Percentiles rank a stretch among this genome's conserved stretches.
Evolutionary conservation across 257 asterid species (phyloP).

Genomic region (Nicotiana sylvestris): DNA sequence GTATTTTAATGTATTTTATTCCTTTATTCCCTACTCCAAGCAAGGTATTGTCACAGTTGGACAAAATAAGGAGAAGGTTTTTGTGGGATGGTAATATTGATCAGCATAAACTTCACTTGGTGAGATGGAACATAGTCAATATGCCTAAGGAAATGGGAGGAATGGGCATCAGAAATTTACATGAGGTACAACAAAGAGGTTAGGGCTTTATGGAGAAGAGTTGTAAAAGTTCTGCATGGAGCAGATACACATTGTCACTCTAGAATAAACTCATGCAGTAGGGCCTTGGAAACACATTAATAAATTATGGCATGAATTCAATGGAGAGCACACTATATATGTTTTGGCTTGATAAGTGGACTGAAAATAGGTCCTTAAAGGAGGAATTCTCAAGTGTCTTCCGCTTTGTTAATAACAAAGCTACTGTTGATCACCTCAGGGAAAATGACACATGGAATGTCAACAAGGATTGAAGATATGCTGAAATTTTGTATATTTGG

Average conservation of each 20-base stretch:
- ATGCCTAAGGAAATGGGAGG: background rate
- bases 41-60: background rate
- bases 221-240: no score
- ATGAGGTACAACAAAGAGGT: background rate
- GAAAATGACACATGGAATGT: background rate
- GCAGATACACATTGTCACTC: no score
- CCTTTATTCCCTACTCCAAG: background rate
- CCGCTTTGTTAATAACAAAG: background rate
- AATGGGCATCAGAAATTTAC: background rate
- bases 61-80: background rate
- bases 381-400: background rate
- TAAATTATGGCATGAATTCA: background rate
- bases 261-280: background rate
- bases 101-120: background rate
- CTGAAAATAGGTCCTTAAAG: background rate
- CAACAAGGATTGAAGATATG: background rate
- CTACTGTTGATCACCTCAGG: background rate
- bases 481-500: background rate
- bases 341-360: background rate
- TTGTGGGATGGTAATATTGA: background rate
- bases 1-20: background rate
- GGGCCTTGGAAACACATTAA: background rate
- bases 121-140: background rate
- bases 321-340: background rate
- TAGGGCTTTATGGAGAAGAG: no score